Base-by-base conservation (phyloP, 257 asterid genomes). In the Linaria vulgaris region DNA sequence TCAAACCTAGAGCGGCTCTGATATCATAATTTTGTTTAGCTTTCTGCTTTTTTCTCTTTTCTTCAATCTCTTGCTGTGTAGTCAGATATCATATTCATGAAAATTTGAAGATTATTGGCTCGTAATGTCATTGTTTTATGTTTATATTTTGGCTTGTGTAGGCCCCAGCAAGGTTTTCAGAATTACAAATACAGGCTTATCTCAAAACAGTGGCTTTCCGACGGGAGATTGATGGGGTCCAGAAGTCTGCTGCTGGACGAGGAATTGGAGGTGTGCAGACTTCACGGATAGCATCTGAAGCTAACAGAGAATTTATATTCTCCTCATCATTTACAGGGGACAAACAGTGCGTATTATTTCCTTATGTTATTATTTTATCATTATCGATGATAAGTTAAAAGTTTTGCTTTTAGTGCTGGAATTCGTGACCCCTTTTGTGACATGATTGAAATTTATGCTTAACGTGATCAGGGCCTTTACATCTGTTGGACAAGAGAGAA, bases 161-260 rank as follows among this genome's bases (percentile, higher is more conserved):
- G 99, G 99, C 78, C 52, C 99, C 99, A 21, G 80, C 82, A 61
- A 85, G 85, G 53, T 90, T 94, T 71, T 94, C 99, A 53, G 99
- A 90, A 77, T 85, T 94, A 57, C 99, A 94, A 76, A 94, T 94
- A 69, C 90, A 94, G 76, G 56, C 99, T 61, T 94, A 90, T 80
- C 97, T 90, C 47, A 94, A 94, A 77, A 94, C 95, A 22, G 96
- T 94, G 71, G 99, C 99, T 68, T 94, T 94, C 71, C 99, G 96
- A 38, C 95, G 99, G 19, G 97, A 90, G 82, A 89, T 94, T 64
- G 86, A 84, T 80, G 88, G 80, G 73, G 99, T 87, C 68, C 99
- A 80, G 74, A 94, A 90, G 77, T 66, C 97, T 70, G 97, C 99
- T 75, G 85, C 91, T 9, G 97, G 97, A 46, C 80, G 81, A 82